Evolutionary conservation across 2,329 filamentous ascomycete species (phyloP), one percentile per base, ranked within the genome.

Genomic region (Talaromyces islandicus): DNA sequence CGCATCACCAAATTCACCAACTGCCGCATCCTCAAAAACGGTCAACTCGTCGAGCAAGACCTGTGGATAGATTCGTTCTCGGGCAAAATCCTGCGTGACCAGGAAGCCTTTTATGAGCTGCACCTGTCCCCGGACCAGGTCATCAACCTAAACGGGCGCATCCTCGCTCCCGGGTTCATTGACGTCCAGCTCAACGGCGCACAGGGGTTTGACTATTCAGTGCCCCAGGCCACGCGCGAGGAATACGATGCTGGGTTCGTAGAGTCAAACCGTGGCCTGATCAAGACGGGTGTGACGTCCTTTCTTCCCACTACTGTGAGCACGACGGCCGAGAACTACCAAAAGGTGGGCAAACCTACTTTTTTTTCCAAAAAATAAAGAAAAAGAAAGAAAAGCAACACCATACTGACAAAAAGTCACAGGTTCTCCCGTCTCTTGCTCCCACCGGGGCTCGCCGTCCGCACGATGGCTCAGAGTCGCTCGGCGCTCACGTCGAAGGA

Each of bases 181-280:
- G 92, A 97, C 66, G 88, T 89, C 57, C 92, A 97, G 75, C 86
- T 97, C 66, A 97, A 97, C 69, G 92, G 92, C 54, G 92, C 90
- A 10, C 93, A 92, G 69, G 92, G 92, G 60, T 95, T 96, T 80
- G 93, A 96, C 78, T 96, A 95, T 73, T 94, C 91, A 1, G 80
- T 91, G 10, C 85, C 89, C n/a, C 81, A 74, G 35, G 74, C 87
- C 17, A 85, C 88, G 68, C 85, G 83, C 75, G 76, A 80, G 30
- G 80, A 83, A 56, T 96, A 95, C 68, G 83, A 84, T 60, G 88
- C 90, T 72, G 86, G 85, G n/a, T 78, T 96, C 55, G 81, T 80
- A 64, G 80, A 85, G 60, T 81, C 93, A 62, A 94, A 94, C 74
- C 84, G 80, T 65, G 81, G 83, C 30, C 80, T 97, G 57, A 82